Evolutionary conservation across 1,139 yeast genomes (phyloP).

Genomic region (Blastobotrys serpentis): DNA sequence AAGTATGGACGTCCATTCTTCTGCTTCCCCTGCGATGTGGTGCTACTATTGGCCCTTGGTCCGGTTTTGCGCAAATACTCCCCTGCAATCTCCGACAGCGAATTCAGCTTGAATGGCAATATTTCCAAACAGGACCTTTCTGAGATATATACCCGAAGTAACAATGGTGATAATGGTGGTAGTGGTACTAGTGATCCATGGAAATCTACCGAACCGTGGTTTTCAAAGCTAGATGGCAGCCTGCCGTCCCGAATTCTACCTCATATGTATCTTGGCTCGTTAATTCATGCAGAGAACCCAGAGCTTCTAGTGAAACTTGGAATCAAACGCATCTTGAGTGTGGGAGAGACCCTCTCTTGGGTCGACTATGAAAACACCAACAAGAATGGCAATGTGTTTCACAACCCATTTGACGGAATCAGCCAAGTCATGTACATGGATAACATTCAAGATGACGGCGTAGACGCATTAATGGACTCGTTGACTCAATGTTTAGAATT

Average conservation of each 20-base stretch:
- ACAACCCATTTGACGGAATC: conserved; percentile 29
- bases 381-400: conserved; percentile 13
- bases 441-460: conserved; percentile 52
- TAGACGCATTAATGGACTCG: conserved; percentile 45
- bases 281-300: conserved; percentile 75
- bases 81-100: conserved; percentile 39
- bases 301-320: conserved; percentile 64
- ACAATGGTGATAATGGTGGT: conserved; percentile 4
- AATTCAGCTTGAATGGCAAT: neutral
- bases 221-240: conserved; percentile 48
- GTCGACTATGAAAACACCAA: conserved; percentile 22
- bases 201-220: conserved; percentile 31
- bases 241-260: conserved; percentile 75
- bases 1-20: conserved; percentile 76
- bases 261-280: conserved; percentile 81
- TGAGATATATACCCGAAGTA: neutral
- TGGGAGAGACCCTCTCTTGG: conserved; percentile 81
- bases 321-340: conserved; percentile 74
- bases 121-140: neutral
- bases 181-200: neutral
- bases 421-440: conserved; percentile 42
- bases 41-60: conserved; percentile 62
- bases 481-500: conserved; percentile 46
- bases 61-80: conserved; percentile 55
- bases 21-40: conserved; percentile 73